These are phyloP conservation scores for Lasiodiplodia hormozganensis DNA, from an alignment of 2,329 filamentous ascomycete genomes.

Conservation along the genomic window DNA sequence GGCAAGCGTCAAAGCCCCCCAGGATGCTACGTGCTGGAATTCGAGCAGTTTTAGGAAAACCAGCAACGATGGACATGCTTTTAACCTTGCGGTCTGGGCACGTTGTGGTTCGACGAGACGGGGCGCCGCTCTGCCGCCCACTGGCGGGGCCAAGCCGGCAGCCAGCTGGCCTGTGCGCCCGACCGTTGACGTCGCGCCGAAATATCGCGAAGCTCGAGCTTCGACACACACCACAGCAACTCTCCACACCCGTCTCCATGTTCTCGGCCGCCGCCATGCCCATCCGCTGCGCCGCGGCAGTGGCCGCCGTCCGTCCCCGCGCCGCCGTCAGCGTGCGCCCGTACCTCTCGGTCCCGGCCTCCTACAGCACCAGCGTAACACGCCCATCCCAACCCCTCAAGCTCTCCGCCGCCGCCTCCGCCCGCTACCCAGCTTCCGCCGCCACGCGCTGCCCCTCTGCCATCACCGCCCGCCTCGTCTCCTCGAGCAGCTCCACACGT, in stretches of 20 bases:
- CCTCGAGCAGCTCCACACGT: conserved; percentile 7
- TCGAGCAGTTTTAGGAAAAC: conserved; percentile 21
- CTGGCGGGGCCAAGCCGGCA: conserved; percentile 20
- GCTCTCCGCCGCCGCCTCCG: neutral
- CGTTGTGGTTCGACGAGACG: conserved; percentile 10
- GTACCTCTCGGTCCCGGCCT: conserved; percentile 9
- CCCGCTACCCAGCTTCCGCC: neutral
- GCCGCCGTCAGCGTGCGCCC: conserved; percentile 16
- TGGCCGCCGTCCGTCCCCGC: conserved; percentile 22
- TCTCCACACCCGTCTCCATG: neutral
- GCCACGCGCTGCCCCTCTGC: conserved; percentile 5
- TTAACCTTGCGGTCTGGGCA: conserved; percentile 7
- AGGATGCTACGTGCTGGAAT: no score
- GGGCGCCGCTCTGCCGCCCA: neutral
- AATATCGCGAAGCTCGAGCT: conserved; percentile 25
- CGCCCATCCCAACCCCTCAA: conserved; percentile 19
- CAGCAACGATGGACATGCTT: conserved; percentile 23
- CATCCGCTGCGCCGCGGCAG: conserved; percentile 24
- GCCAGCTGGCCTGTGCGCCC: conserved; percentile 16
- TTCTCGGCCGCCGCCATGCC: conserved; percentile 20
- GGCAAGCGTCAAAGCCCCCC: neutral
- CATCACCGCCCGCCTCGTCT: conserved; percentile 16
- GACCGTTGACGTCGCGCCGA: conserved; percentile 27
- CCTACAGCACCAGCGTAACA: conserved; percentile 14
- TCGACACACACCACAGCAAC: conserved; percentile 1